These are phyloP conservation scores for Diaporthe australafricana DNA, from an alignment of 2,329 filamentous ascomycete species.

Conservation along the genomic window DNA sequence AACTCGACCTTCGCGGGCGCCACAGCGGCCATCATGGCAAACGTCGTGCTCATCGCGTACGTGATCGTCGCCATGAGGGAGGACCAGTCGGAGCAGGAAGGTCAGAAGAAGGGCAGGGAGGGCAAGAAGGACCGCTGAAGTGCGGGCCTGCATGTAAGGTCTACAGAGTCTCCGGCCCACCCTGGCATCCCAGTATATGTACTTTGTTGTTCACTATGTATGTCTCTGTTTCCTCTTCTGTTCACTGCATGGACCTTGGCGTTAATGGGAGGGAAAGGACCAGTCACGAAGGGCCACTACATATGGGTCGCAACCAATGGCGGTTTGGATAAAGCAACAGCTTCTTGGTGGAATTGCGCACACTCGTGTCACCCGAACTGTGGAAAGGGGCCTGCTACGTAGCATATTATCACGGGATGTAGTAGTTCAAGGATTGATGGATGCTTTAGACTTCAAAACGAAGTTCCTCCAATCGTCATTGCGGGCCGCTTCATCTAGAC, in stretches of 20 bases:
- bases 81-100: constrained; percentile 68
- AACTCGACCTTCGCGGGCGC: constrained; percentile 90
- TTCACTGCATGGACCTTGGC: background rate
- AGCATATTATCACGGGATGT: background rate
- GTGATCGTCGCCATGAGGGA: constrained; percentile 92
- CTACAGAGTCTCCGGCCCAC: too few relatives aligned
- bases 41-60: constrained; percentile 91
- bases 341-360: too few relatives aligned
- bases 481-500: constrained; percentile 2
- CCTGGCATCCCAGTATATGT: background rate
- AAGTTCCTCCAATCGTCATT: constrained; percentile 15
- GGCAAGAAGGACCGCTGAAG: constrained; percentile 62
- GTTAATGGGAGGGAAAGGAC: background rate
- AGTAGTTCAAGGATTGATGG: background rate
- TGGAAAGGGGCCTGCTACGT: too few relatives aligned
- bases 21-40: constrained; percentile 88
- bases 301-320: background rate
- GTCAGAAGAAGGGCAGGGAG: constrained; percentile 54
- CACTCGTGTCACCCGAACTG: background rate
- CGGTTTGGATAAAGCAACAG: background rate
- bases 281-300: background rate
- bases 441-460: background rate
- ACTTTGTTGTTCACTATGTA: background rate
- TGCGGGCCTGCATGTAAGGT: background rate
- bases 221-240: background rate